Base-by-base conservation (phyloP, 352 stramenopile species). In the Globisporangium nagaii region DNA sequence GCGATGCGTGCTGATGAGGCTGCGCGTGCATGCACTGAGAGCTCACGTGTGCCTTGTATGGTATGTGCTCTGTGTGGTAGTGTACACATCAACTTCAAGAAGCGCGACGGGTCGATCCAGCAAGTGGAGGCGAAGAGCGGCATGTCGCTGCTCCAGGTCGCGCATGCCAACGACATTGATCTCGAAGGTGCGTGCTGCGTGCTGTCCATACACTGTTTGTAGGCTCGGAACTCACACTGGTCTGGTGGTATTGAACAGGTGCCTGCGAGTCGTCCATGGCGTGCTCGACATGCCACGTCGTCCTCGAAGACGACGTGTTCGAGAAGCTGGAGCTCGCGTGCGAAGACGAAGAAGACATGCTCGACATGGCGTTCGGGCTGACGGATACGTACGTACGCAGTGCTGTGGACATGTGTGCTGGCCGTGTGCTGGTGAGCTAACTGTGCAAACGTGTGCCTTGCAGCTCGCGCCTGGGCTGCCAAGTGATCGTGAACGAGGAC, bases 301-400 rank as follows among this genome's bases (percentile, higher is more conserved):
- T 99, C 47, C 69, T 99, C 22, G 81, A 96, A 30, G 79, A 93
- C 31, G 66, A 84, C 12, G 61, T 99, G 24, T 99, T 96, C 57
- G 88, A 99, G 34, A 12, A 69, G 20, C 71, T 99, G 24, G 70
- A 92, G 13, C 84, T 96, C 44, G 69, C 96, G 9, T 95, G 71
- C 45, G 96, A 99, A 66, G 95, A 99, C 51, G 97, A 99, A 68
- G 96, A 99, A 68, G 97, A 99, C 69, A 99, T 98, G 93, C 80
- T 98, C 32, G 95, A 99, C 71, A 97, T 99, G 93, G 97, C 97
- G 10, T 99, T 98, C 71, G 97, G 97, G 6, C 81, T 99, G 36
- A 98, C 94, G 0, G 75, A 98, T 59, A 98, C 95, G 56, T 97
- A 58, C 42, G 70, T 3, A 10, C 12, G 42, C 15, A 48, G n/a